Evolutionary conservation across 352 stramenopile species (phyloP).

Genomic region (Phytopythium vexans): DNA sequence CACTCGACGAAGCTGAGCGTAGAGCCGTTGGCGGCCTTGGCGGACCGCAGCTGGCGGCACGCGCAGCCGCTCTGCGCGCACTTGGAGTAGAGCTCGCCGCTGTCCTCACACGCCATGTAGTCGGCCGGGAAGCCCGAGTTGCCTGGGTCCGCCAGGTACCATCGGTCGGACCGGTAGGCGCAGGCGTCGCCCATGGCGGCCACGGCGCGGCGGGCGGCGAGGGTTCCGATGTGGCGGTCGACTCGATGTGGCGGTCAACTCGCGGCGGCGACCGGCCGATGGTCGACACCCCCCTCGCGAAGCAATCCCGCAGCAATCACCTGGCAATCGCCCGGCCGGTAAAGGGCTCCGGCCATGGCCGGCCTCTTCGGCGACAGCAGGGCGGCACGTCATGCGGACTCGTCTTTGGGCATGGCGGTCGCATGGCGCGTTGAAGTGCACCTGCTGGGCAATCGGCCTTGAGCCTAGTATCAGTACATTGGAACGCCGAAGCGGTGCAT

Average conservation of each 20-base stretch:
- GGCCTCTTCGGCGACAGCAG: no score
- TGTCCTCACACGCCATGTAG: slow-evolving; percentile 23
- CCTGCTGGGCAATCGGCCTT: no score
- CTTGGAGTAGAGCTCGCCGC: slow-evolving; percentile 15
- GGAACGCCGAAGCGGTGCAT: no score
- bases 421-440: no score
- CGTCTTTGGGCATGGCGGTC: no score
- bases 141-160: slow-evolving; percentile 29
- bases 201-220: neutral
- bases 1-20: slow-evolving; percentile 29
- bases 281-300: no score
- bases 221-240: neutral
- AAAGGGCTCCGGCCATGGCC: no score
- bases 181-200: neutral
- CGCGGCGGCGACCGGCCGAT: no score
- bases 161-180: neutral
- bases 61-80: slow-evolving; percentile 31
- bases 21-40: slow-evolving; percentile 10
- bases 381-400: no score
- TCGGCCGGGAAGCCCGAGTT: slow-evolving; percentile 19
- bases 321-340: no score
- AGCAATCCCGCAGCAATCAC: no score
- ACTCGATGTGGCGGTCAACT: neutral
- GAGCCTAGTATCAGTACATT: no score
- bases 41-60: slow-evolving; percentile 17